Evolutionary conservation across 1,284 basidiomycete species (phyloP).

Genomic region (Porogramme epimiltina): DNA sequence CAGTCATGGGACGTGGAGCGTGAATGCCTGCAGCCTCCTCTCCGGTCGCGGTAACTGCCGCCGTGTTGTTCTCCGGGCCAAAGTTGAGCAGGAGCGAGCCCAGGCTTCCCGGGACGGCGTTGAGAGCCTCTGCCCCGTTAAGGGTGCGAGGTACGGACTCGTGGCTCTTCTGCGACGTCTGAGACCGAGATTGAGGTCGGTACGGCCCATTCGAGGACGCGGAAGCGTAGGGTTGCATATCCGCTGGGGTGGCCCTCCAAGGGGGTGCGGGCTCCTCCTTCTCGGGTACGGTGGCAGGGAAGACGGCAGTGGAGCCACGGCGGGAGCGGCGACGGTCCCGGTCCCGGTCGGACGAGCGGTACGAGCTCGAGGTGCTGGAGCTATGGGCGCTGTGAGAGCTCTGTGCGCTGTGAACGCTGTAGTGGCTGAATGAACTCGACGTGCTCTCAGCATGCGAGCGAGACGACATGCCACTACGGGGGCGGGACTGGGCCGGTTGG

Average conservation of each 20-base stretch:
- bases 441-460: constrained; percentile 17
- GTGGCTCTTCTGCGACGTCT: constrained; percentile 10
- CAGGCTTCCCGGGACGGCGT: not conserved
- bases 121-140: not conserved
- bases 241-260: constrained; percentile 7
- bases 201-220: constrained; percentile 10
- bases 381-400: constrained; percentile 5
- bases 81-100: constrained; percentile 21
- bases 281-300: not conserved
- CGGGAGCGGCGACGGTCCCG: constrained; percentile 8
- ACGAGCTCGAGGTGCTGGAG: not conserved
- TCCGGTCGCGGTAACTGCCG: constrained; percentile 22
- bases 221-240: constrained; percentile 10
- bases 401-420: constrained; percentile 1
- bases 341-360: constrained; percentile 1
- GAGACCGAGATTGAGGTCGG: constrained; percentile 1
- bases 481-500: constrained; percentile 5
- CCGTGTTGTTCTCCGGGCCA: constrained; percentile 15
- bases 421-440: not conserved
- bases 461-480: constrained; percentile 12
- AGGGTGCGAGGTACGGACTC: constrained; percentile 21
- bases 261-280: not conserved
- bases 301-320: constrained; percentile 10
- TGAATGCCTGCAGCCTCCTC: constrained; percentile 25
- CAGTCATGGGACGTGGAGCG: constrained; percentile 24